Evolutionary conservation across 2,329 filamentous ascomycete genomes (phyloP), one percentile per base, ranked within the genome.

Genomic region (Plectosphaerella sp.): DNA sequence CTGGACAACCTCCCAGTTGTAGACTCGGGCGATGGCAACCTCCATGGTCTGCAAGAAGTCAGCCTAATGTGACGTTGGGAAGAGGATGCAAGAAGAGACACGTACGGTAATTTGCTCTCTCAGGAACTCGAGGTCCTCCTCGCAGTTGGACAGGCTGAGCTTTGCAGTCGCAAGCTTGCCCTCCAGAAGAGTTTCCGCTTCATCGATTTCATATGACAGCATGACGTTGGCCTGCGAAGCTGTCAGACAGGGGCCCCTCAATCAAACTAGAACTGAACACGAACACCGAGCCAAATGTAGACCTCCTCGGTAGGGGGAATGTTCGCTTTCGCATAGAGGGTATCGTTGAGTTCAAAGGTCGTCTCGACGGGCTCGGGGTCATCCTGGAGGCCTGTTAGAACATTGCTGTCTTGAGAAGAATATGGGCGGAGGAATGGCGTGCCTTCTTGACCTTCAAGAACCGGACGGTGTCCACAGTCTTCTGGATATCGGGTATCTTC

Each of bases 1-100:
- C 76, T 96, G 89, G 43, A 93, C 90, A 5, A 99, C 91, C 64
- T 99, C 94, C 93, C 94, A 97, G 71, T 99, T 99, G 72, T 99
- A 97, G n/a, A 99, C 92, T 58, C 94, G 82, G 20, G 94, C 94
- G 41, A 93, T 91, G 4, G 94, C 94, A 35, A 99, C 94, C 71
- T 99, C 94, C 77, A 99, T 87, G 0, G 92, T 97, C 90, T 95
- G 59, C n/a, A 42, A 18, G 3, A 35, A 3, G 22, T 52, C 8
- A 53, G 55, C 58, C 62, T 48, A 51, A 45, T 35, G 48, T 36
- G 28, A 9, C 12, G 18, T 16, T n/a, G 12, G 1, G 2, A 3
- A 14, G 18, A 15, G 15, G 51, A 37, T 11, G 24, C 28, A 12
- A 45, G 9, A 12, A 45, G 9, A 48, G 10, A 14, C 54, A 72